A percentile compares a stretch with the other conserved stretches of the same genome.
Evolutionary conservation across 352 stramenopile species (phyloP).

Genomic region (Phytophthora rubi): DNA sequence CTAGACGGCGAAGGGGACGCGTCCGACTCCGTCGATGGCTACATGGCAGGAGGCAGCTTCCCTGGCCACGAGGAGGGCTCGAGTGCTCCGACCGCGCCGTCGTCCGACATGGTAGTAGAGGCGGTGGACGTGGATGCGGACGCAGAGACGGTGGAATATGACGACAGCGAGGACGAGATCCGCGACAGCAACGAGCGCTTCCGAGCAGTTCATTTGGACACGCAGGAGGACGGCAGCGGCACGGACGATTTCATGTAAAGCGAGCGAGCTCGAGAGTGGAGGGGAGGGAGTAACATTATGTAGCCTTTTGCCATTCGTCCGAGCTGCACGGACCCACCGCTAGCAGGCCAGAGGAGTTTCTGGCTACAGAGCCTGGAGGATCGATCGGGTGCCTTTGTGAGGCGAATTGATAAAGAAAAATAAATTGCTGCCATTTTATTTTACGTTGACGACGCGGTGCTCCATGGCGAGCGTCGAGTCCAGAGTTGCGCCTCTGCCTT

Average conservation of each 20-base stretch:
- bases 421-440: constrained; percentile 32
- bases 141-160: constrained; percentile 87
- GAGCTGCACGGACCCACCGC: constrained; percentile 15
- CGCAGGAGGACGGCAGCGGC: constrained; percentile 76
- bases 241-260: constrained; percentile 86
- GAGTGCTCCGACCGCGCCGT: constrained; percentile 29
- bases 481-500: neutral
- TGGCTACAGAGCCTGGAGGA: constrained; percentile 15
- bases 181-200: constrained; percentile 91
- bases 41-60: constrained; percentile 39
- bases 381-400: constrained; percentile 21
- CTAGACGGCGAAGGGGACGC: constrained; percentile 58
- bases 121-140: constrained; percentile 72
- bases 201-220: constrained; percentile 87
- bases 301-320: constrained; percentile 34
- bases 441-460: constrained; percentile 14
- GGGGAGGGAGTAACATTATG: constrained; percentile 37
- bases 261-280: constrained; percentile 12
- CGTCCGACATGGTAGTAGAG: constrained; percentile 42
- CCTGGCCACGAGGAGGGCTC: constrained; percentile 21
- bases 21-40: constrained; percentile 77
- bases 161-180: constrained; percentile 91
- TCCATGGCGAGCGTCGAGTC: neutral
- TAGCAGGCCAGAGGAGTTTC: constrained; percentile 15
- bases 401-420: constrained; percentile 45